These are phyloP conservation scores for Talaromyces atroroseus DNA, from an alignment of 2,329 filamentous ascomycete genomes.

Conservation along the genomic window DNA sequence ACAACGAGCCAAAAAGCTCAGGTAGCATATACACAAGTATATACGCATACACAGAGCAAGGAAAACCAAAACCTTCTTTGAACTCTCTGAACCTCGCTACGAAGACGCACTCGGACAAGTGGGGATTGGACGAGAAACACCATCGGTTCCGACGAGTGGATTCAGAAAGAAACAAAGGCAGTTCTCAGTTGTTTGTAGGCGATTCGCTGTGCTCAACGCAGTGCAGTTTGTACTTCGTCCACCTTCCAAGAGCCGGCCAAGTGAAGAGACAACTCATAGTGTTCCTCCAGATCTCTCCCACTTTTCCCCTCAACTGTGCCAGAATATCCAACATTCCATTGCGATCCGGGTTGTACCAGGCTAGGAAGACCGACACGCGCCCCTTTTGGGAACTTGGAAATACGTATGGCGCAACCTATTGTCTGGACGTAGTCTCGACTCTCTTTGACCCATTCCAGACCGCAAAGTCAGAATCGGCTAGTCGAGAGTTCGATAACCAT, in stretches of 20 bases:
- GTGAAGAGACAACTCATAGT: slow-evolving; percentile 44
- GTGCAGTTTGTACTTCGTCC: slow-evolving; percentile 11
- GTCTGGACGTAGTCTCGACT: slow-evolving; percentile 35
- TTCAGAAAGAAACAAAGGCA: slow-evolving; percentile 22
- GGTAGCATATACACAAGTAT: slow-evolving; percentile 15
- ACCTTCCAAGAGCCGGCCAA: slow-evolving; percentile 44
- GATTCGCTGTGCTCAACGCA: slow-evolving; percentile 32
- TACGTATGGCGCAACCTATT: slow-evolving; percentile 41
- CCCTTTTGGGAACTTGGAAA: slow-evolving; percentile 33
- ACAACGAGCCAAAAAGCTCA: slow-evolving; percentile 31
- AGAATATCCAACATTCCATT: slow-evolving; percentile 51
- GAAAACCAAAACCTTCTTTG: slow-evolving; percentile 37
- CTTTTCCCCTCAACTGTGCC: slow-evolving; percentile 24
- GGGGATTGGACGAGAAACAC: slow-evolving; percentile 22
- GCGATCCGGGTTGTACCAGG: slow-evolving; percentile 56
- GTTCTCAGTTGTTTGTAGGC: slow-evolving; percentile 44
- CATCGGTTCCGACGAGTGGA: slow-evolving; percentile 56
- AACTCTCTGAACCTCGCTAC: slow-evolving; percentile 52
- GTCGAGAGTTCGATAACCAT: slow-evolving; percentile 64
- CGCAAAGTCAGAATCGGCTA: slow-evolving; percentile 46
- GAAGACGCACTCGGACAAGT: slow-evolving; percentile 25
- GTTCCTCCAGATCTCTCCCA: slow-evolving; percentile 48
- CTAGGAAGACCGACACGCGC: slow-evolving; percentile 51
- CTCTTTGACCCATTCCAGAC: slow-evolving; percentile 29
- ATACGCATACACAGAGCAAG: slow-evolving; percentile 27